Evolutionary conservation across 352 stramenopile species (phyloP), one percentile per base, ranked within the genome.

Genomic region (Blastocystis sp.): DNA sequence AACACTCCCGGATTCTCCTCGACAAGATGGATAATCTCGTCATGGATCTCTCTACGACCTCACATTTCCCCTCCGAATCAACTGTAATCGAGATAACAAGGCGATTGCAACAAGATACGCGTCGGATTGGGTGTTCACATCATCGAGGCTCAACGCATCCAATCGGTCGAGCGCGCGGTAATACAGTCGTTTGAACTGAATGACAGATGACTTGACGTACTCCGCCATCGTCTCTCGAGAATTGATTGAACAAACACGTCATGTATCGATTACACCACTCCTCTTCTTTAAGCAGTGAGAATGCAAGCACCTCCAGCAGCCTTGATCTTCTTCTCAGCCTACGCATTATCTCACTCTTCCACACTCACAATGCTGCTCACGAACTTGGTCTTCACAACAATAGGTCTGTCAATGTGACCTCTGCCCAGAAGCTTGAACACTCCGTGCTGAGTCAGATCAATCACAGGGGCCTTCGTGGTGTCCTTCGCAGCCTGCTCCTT

Each of bases 281-380:
- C 24, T 29, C 11, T 40, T 36, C 87, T 90, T 97, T 98, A 99
- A 89, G 94, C 94, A 89, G 92, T 96, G 79, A 99, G 90, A 84
- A 99, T 90, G 90, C 94, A 98, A 61, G 96, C 96, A 87, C 97
- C 97, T 89, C 97, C 97, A 65, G 94, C 95, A 72, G 90, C 95
- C 90, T 97, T 98, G 89, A 99, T 99, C 92, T 99, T 99, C 91
- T 99, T 97, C 91, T 99, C 96, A n/a, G 97, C 97, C 87, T 92
- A 59, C 51, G 21, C 18, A 88, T 32, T 88, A 51, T 76, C 87
- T 87, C 18, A 84, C 21, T 34, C 18, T 44, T n/a, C 51, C 14
- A 88, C 69, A 57, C 77, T 89, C 86, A 78, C 94, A 34, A 86
- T 91, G 87, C 96, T 94, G 85, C 92, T 97, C 91, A 99, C 98